These are phyloP conservation scores for Aspergillus quadrilineatus DNA, from an alignment of 2,329 filamentous ascomycete species.

Conservation along the genomic window DNA sequence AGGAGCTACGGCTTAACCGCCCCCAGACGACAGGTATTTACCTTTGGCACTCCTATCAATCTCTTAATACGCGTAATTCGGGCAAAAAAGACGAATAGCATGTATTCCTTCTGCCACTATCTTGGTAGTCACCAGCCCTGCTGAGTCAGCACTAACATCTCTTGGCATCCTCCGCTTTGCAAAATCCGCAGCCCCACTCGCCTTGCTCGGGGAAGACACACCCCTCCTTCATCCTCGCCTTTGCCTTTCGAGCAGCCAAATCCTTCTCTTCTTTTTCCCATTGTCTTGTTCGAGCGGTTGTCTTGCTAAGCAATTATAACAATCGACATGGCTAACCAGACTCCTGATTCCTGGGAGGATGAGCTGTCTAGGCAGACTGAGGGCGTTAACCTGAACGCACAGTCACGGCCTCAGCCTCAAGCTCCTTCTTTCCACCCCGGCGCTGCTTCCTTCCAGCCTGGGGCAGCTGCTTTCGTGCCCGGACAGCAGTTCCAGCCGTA, in stretches of 20 bases:
- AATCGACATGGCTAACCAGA: constrained; percentile 69
- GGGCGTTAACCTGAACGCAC: constrained; percentile 69
- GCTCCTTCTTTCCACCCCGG: constrained; percentile 63
- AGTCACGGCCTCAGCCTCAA: constrained; percentile 48
- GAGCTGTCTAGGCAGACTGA: constrained; percentile 76
- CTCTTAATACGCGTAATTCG: not conserved
- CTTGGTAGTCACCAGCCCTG: constrained; percentile 12
- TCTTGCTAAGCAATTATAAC: constrained; percentile 21
- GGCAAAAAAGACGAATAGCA: constrained; percentile 16
- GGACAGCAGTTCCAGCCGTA: constrained; percentile 66
- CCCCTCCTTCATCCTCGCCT: constrained; percentile 27
- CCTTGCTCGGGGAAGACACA: constrained; percentile 14
- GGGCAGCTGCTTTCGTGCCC: constrained; percentile 70
- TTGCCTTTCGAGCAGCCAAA: constrained; percentile 7
- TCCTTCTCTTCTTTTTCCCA: constrained; percentile 15
- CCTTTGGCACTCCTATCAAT: not conserved
- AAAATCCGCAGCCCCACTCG: constrained; percentile 24
- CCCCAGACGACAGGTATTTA: not conserved
- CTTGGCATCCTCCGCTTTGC: constrained; percentile 13
- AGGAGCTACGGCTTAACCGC: not conserved
- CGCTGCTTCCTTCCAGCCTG: constrained; percentile 63
- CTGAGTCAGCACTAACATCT: constrained; percentile 25
- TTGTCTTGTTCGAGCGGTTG: constrained; percentile 23
- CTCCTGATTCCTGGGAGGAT: constrained; percentile 91
- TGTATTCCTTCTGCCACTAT: constrained; percentile 14